phyloP scores from a whole-genome alignment of 1,139 yeast genomes.

The Meyerozyma smithsonii region DNA sequence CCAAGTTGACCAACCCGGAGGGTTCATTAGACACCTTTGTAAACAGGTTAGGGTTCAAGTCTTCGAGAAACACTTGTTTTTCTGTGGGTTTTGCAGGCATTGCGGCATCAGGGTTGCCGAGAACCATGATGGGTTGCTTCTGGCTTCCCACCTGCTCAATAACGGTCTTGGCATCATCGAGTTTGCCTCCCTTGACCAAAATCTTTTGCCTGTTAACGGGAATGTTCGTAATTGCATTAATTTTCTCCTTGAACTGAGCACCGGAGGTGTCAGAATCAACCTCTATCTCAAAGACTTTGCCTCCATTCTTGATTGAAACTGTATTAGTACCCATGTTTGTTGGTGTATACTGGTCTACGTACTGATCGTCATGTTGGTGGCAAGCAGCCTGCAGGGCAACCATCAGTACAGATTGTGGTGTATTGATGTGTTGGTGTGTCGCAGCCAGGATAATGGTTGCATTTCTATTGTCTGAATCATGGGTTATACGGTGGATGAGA shows the following conservation, averaged over 20 bases:
- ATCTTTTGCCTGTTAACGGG: conserved; percentile 88
- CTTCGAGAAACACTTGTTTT: conserved; percentile 64
- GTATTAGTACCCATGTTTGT: background rate
- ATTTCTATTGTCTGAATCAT: no score
- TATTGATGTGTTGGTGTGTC: no score
- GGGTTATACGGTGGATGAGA: no score
- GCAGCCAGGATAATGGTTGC: background rate
- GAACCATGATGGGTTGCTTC: conserved; percentile 73
- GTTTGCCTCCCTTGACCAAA: conserved; percentile 83
- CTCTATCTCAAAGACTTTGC: conserved; percentile 70
- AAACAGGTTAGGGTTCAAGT: conserved; percentile 46
- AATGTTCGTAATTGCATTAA: conserved; percentile 70
- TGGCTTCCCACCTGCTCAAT: conserved; percentile 47
- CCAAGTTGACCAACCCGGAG: conserved; percentile 79
- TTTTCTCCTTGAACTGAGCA: conserved; percentile 62
- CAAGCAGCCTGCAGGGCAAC: background rate
- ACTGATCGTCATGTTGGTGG: conserved; percentile 1
- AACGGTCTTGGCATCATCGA: conserved; percentile 56
- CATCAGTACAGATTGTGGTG: background rate
- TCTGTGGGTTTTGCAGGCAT: conserved; percentile 57
- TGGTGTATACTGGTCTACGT: background rate
- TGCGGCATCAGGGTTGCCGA: conserved; percentile 82
- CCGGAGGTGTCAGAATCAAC: conserved; percentile 58
- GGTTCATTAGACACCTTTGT: conserved; percentile 50
- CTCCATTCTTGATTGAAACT: conserved; percentile 75